Conservation (phyloP, 129 eudicot genomes). For the Lactuca sativa region DNA sequence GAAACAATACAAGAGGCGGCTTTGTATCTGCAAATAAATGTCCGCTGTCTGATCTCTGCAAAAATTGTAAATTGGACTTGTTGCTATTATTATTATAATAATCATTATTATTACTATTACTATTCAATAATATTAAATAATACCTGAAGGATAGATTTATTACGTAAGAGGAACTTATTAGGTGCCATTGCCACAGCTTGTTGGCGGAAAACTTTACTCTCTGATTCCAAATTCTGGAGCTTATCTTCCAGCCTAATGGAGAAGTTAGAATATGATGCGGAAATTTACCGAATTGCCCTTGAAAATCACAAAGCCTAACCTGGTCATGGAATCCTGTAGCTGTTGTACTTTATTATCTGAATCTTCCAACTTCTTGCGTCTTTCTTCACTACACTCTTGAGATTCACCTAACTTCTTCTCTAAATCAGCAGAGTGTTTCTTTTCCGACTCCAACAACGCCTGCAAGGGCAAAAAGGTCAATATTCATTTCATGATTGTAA, state of each 20-base stretch:
- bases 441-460: constrained; percentile 62
- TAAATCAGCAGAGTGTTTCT: constrained; percentile 51
- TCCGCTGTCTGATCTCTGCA: constrained; percentile 86
- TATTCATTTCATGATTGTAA: constrained; percentile 7
- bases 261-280: neutral
- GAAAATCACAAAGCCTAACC: constrained; percentile 37
- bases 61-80: constrained; percentile 22
- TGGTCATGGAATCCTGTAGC: constrained; percentile 65
- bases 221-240: constrained; percentile 79
- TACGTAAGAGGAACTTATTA: constrained; percentile 74
- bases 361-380: constrained; percentile 69
- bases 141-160: constrained; percentile 95
- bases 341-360: constrained; percentile 63
- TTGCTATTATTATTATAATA: neutral
- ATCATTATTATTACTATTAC: neutral
- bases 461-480: constrained; percentile 30
- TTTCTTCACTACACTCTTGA: constrained; percentile 61
- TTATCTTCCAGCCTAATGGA: constrained; percentile 79
- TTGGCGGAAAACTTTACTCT: constrained; percentile 95
- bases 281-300: neutral
- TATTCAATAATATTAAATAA: neutral
- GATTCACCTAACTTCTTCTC: constrained; percentile 60
- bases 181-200: constrained; percentile 96
- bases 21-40: constrained; percentile 56
- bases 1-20: constrained; percentile 50